Conservation (phyloP, 805 yeast species). For the Zygotorulaspora danielsina region DNA sequence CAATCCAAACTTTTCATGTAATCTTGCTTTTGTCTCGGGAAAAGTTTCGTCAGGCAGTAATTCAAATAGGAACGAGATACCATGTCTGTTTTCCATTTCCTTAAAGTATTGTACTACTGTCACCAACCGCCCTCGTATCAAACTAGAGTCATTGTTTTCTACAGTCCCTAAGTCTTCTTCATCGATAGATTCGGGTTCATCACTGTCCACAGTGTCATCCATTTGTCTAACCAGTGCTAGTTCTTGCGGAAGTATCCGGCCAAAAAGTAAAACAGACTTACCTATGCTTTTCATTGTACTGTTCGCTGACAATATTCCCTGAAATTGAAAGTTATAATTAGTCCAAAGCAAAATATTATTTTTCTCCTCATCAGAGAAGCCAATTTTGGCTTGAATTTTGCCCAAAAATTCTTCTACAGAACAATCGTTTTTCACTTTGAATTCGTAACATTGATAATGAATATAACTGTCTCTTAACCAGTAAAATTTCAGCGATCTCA, state of each 20-base stretch:
- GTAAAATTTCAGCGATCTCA: constrained; percentile 58
- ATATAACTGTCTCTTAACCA: constrained; percentile 74
- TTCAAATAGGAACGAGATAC: constrained; percentile 81
- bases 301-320: constrained; percentile 36
- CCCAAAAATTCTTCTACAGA: constrained; percentile 51
- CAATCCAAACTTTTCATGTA: constrained; percentile 66
- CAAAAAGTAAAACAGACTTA: constrained; percentile 40
- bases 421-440: constrained; percentile 62
- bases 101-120: constrained; percentile 76
- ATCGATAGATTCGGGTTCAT: constrained; percentile 16
- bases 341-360: constrained; percentile 56
- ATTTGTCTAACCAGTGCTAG: constrained; percentile 25
- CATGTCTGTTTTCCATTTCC: constrained; percentile 61
- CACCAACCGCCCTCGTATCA: constrained; percentile 42
- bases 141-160: constrained; percentile 5
- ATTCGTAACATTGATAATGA: constrained; percentile 63
- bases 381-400: constrained; percentile 52
- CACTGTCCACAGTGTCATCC: constrained; percentile 12
- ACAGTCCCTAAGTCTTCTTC: constrained; percentile 16
- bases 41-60: constrained; percentile 64
- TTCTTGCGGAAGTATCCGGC: constrained; percentile 45
- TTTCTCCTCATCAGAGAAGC: constrained; percentile 45
- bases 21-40: constrained; percentile 56
- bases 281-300: constrained; percentile 40
- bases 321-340: constrained; percentile 35